Conservation (phyloP, 352 stramenopile genomes). For the Phytophthora sansomeana region DNA sequence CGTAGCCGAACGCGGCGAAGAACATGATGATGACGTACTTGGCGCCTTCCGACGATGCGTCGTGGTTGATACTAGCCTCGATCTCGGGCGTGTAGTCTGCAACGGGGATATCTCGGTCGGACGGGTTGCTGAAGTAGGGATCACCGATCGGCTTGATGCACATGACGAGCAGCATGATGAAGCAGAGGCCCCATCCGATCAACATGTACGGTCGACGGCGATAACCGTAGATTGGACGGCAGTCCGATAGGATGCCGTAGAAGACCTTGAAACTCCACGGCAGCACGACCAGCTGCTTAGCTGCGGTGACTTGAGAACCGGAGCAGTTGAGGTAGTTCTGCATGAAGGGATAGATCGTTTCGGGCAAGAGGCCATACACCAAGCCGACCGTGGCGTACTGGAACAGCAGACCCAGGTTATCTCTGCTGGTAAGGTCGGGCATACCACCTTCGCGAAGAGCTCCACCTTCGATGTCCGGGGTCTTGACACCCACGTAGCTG, state of each 20-base stretch:
- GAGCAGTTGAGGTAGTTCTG: slow-evolving; percentile 1
- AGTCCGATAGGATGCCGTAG: slow-evolving; percentile 9
- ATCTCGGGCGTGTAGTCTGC: too few species aligned
- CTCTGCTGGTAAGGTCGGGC: background rate
- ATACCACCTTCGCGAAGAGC: slow-evolving; percentile 7
- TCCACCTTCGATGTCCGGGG: slow-evolving; percentile 15
- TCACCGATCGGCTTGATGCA: slow-evolving; percentile 26
- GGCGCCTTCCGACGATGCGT: too few species aligned
- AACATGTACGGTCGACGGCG: slow-evolving; percentile 35
- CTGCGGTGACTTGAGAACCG: slow-evolving; percentile 2
- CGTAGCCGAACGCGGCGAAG: too few species aligned
- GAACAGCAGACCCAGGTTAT: background rate
- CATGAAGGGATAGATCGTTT: background rate
- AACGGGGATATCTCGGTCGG: slow-evolving; percentile 20
- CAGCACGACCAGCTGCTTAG: background rate
- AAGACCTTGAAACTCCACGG: slow-evolving; percentile 15
- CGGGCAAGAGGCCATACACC: background rate
- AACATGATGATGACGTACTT: too few species aligned
- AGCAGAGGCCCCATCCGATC: slow-evolving; percentile 41
- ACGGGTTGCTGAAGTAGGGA: slow-evolving; percentile 37
- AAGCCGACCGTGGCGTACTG: background rate
- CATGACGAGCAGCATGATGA: slow-evolving; percentile 44
- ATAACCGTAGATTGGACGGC: slow-evolving; percentile 7
- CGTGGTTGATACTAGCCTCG: too few species aligned
- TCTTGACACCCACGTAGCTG: slow-evolving; percentile 26